These are phyloP conservation scores for Fusarium stilboides DNA, from an alignment of 2,329 filamentous ascomycete genomes.

Conservation along the genomic window DNA sequence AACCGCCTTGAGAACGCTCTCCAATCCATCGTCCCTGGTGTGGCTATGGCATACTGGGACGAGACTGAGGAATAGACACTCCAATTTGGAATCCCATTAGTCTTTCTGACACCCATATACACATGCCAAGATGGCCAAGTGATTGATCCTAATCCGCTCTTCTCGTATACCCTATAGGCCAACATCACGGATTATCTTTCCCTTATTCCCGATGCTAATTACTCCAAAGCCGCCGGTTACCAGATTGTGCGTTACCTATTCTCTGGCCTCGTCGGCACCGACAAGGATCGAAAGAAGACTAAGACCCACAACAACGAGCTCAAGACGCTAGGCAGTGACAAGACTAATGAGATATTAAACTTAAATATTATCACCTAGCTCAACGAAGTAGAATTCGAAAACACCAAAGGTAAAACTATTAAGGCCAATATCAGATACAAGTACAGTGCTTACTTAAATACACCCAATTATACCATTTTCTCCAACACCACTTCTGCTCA, in stretches of 20 bases:
- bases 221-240: not conserved
- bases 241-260: not conserved
- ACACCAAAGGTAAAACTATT: not conserved
- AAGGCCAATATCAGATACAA: not conserved
- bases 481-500: not conserved
- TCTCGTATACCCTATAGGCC: not conserved
- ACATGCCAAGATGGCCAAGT: no score
- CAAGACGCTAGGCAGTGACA: not conserved
- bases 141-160: not conserved
- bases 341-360: not conserved
- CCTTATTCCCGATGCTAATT: no score
- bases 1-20: not conserved
- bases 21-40: not conserved
- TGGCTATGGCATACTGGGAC: not conserved
- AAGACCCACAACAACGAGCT: not conserved
- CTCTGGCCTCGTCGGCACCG: not conserved
- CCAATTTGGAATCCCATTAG: no score
- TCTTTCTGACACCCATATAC: no score
- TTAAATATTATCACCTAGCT: not conserved
- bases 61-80: not conserved
- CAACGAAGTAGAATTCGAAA: no score
- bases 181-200: no score
- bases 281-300: not conserved
- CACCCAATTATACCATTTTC: not conserved
- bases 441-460: not conserved